These are phyloP conservation scores for Apiospora hydei DNA, from an alignment of 2,329 filamentous ascomycete species.

Conservation along the genomic window DNA sequence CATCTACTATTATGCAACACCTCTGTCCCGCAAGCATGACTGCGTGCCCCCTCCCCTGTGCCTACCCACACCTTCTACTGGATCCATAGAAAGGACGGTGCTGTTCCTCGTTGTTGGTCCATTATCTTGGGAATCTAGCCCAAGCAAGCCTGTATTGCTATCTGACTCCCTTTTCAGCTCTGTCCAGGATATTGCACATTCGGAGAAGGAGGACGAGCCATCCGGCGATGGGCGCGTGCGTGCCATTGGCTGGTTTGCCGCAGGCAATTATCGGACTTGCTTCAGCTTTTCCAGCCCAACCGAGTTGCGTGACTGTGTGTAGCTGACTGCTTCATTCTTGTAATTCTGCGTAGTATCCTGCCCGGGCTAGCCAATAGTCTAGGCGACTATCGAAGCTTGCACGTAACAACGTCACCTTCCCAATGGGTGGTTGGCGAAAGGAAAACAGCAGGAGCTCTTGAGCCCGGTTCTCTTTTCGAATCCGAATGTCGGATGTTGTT, in stretches of 20 bases:
- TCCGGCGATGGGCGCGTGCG: neutral
- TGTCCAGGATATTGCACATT: neutral
- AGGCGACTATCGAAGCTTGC: neutral
- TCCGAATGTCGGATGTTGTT: neutral
- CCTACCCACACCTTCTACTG: neutral
- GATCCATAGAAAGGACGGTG: no score
- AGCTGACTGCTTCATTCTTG: neutral
- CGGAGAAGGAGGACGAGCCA: neutral
- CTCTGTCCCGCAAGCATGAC: no score
- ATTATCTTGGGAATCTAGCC: neutral
- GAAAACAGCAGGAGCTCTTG: neutral
- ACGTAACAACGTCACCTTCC: neutral
- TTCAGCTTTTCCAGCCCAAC: constrained; percentile 2
- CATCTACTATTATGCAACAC: neutral
- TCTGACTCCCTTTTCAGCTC: neutral
- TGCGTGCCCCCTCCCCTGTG: no score
- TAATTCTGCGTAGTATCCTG: neutral
- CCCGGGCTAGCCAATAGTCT: neutral
- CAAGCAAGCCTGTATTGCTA: neutral
- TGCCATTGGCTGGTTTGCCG: neutral
- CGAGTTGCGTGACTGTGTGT: neutral
- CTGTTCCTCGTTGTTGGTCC: neutral
- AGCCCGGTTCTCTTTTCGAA: neutral
- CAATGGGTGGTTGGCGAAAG: neutral
- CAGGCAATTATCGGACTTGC: neutral